phyloP scores from a whole-genome alignment of 2,329 filamentous ascomycete genomes.

The Neopestalotiopsis sp. region DNA sequence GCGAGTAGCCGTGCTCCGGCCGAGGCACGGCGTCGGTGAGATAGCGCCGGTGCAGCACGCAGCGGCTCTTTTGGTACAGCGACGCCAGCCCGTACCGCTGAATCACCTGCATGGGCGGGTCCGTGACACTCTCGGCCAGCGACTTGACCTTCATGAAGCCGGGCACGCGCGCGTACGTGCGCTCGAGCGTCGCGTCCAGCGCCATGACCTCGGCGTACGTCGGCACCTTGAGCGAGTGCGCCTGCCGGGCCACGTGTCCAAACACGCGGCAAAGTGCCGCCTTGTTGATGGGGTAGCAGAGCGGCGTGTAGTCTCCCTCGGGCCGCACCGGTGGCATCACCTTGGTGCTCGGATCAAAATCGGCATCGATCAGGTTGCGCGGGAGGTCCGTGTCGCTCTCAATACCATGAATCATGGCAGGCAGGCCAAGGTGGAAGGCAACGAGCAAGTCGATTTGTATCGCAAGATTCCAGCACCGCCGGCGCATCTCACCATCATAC shows the following conservation, averaged over 20 bases:
- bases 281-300: conserved; percentile 61
- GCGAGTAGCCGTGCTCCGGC: conserved; percentile 56
- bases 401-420: conserved; percentile 66
- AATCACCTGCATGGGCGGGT: conserved; percentile 51
- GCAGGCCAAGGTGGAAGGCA: conserved; percentile 71
- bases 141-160: conserved; percentile 52
- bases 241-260: conserved; percentile 53
- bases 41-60: conserved; percentile 60
- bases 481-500: conserved; percentile 60
- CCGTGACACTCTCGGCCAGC: conserved; percentile 54
- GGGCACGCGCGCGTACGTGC: conserved; percentile 52
- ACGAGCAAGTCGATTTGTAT: conserved; percentile 67
- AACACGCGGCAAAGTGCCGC: conserved; percentile 52
- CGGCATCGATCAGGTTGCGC: conserved; percentile 67
- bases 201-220: conserved; percentile 54
- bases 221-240: conserved; percentile 53
- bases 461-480: conserved; percentile 58
- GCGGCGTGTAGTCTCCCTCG: conserved; percentile 61
- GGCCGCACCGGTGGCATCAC: conserved; percentile 63
- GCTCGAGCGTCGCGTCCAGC: conserved; percentile 50
- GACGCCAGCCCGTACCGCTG: conserved; percentile 58
- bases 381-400: conserved; percentile 68
- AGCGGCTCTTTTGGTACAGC: conserved; percentile 59
- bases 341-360: conserved; percentile 61
- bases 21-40: conserved; percentile 47